Base-by-base conservation (phyloP, 352 stramenopile genomes). In the Phytophthora europaea region DNA sequence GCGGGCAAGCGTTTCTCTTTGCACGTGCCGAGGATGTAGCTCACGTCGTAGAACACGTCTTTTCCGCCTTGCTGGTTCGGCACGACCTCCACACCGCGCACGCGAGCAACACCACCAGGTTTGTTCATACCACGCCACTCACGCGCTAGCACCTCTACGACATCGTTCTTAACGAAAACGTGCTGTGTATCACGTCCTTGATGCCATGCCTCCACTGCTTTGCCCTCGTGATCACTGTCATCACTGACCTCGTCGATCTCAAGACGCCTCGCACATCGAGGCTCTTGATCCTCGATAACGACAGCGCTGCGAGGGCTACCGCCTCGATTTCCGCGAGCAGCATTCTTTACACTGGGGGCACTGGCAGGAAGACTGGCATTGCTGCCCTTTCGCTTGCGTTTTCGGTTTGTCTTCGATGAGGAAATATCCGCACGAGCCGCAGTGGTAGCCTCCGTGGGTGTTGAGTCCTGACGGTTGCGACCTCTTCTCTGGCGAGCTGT, bases 81-180 rank as follows among this genome's bases (percentile, higher is more conserved):
- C 54, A 70, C 67, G 22, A 79, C 65, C 59, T 88, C 70, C 33
- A 90, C 87, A 6, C 72, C 73, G n/a, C 76, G 80, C 22, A 94
- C 70, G 2, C 85, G 78, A 48, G 76, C 88, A 23, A 94, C 88
- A 26, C 88, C 88, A 6, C 88, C 88, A 18, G 81, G 84, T 60
- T 94, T 94, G 65, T 94, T 94, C 34, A 76, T 82, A 5, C 85
- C 85, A 34, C 74, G 65, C 76, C 87, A 88, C 6, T 90, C 80
- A 20, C 87, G 87, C 10, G 75, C 55, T 6, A 85, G 61, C 12
- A 94, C 85, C 22, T 84, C 66, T 15, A 94, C 85, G 6, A 82
- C 76, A 53, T 91, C 81, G 5, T 85, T 81, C 43, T 88, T 80
- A 31, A 67, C 60, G 48, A 92, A 93, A 22, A 90, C 56, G 16